Conservation (phyloP, 164 flowering plant species). For the Euptelea pleiosperma region DNA sequence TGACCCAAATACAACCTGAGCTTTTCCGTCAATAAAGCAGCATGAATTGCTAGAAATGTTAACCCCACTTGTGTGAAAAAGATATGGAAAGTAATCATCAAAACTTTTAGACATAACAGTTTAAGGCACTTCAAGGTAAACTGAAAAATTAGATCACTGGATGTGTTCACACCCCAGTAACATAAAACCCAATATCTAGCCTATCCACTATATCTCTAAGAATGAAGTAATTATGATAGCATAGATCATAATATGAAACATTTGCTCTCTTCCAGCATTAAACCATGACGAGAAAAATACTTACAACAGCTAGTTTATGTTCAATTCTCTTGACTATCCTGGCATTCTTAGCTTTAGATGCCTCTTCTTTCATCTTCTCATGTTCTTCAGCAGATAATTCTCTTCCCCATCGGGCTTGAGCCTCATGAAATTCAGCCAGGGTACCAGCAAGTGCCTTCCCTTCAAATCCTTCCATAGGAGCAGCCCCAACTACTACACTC, state of each 20-base stretch:
- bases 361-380: conserved; percentile 75
- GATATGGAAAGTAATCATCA: too few relatives aligned
- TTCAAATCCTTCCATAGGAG: conserved; percentile 26
- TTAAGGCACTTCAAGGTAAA: background rate
- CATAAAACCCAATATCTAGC: background rate
- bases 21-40: too few relatives aligned
- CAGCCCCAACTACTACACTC: conserved; percentile 25
- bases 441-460: conserved; percentile 73
- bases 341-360: conserved; percentile 51
- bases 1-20: too few relatives aligned
- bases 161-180: background rate
- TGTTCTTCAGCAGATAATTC: conserved; percentile 67
- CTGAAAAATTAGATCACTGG: background rate
- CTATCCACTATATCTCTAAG: background rate
- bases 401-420: conserved; percentile 94
- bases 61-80: too few relatives aligned
- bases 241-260: background rate
- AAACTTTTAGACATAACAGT: background rate
- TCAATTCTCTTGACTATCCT: conserved; percentile 64
- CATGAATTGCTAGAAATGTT: too few relatives aligned
- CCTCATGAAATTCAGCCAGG: conserved; percentile 90
- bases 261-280: conserved; percentile 1
- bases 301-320: conserved; percentile 73
- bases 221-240: background rate
- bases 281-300: conserved; percentile 23